Evolutionary conservation across 495 filamentous ascomycete genomes (phyloP).

Genomic region (Pseudoneurospora amorphoporcata): DNA sequence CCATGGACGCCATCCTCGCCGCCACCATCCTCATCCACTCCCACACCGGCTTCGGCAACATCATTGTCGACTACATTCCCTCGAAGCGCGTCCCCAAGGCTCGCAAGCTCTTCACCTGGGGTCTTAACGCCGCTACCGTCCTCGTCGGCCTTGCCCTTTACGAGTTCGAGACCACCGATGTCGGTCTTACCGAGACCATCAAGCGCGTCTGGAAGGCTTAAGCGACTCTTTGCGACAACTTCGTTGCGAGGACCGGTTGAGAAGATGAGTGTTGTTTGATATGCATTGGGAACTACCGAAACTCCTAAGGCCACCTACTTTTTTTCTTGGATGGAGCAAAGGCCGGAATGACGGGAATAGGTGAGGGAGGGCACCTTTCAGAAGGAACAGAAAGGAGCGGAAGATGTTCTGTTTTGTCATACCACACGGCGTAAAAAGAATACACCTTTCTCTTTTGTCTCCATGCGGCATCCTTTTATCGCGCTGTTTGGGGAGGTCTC

Average conservation of each 20-base stretch:
- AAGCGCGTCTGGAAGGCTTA: conserved; percentile 77
- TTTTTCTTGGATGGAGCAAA: background rate
- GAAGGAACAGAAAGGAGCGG: background rate
- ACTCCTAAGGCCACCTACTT: background rate
- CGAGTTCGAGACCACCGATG: conserved; percentile 99
- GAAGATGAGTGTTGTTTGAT: background rate
- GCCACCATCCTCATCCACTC: conserved; percentile 79
- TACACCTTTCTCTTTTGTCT: background rate
- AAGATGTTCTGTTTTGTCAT: background rate
- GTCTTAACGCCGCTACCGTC: conserved; percentile 65
- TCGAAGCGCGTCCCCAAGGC: conserved; percentile 54
- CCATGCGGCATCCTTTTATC: background rate
- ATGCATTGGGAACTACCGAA: conserved; percentile 2
- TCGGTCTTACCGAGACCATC: conserved; percentile 81
- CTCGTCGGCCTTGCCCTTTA: conserved; percentile 82
- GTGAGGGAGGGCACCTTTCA: background rate
- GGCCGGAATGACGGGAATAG: background rate
- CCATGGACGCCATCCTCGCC: conserved; percentile 77
- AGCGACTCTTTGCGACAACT: background rate
- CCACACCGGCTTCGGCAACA: conserved; percentile 84
- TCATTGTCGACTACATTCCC: conserved; percentile 89
- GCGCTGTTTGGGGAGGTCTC: background rate
- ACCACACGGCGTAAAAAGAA: background rate
- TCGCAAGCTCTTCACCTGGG: conserved; percentile 57
- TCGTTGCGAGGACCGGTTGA: background rate